Conservation (phyloP, 2,329 filamentous ascomycete genomes). For the Epichloe sibirici region DNA sequence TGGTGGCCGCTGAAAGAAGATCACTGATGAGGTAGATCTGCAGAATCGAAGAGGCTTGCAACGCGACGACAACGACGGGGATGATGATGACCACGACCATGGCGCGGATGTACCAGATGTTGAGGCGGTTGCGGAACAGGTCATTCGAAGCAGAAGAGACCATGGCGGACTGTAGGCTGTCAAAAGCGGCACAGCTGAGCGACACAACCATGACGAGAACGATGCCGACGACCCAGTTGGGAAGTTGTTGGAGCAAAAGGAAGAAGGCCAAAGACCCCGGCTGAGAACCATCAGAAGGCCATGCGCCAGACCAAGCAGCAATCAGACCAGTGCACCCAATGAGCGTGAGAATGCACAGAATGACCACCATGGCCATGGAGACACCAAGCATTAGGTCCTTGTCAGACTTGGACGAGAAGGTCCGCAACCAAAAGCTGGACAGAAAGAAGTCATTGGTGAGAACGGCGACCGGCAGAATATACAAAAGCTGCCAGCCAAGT, state of each 20-base stretch:
- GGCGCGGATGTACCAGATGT: slow-evolving; percentile 59
- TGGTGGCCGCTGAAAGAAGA: slow-evolving; percentile 62
- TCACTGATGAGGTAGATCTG: slow-evolving; percentile 78
- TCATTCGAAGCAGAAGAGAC: slow-evolving; percentile 78
- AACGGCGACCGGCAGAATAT: slow-evolving; percentile 71
- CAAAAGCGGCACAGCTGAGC: slow-evolving; percentile 66
- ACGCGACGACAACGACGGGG: slow-evolving; percentile 60
- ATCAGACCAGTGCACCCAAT: slow-evolving; percentile 64
- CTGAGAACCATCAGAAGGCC: slow-evolving; percentile 45
- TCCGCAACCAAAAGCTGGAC: slow-evolving; percentile 73
- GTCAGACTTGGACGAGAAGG: slow-evolving; percentile 70
- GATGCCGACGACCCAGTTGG: slow-evolving; percentile 70
- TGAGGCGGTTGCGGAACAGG: slow-evolving; percentile 69
- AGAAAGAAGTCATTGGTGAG: slow-evolving; percentile 81
- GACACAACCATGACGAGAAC: slow-evolving; percentile 71
- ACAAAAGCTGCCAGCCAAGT: slow-evolving; percentile 74
- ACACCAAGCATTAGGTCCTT: slow-evolving; percentile 66
- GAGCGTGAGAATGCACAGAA: slow-evolving; percentile 58
- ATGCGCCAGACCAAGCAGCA: slow-evolving; percentile 66
- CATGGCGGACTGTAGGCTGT: slow-evolving; percentile 73
- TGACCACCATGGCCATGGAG: slow-evolving; percentile 50
- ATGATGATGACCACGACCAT: slow-evolving; percentile 61
- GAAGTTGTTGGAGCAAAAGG: slow-evolving; percentile 57
- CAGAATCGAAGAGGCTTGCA: slow-evolving; percentile 61
- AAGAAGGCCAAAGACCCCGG: slow-evolving; percentile 63